Base-by-base conservation (phyloP, 495 filamentous ascomycete species). In the Mytilinidion resinicola region DNA sequence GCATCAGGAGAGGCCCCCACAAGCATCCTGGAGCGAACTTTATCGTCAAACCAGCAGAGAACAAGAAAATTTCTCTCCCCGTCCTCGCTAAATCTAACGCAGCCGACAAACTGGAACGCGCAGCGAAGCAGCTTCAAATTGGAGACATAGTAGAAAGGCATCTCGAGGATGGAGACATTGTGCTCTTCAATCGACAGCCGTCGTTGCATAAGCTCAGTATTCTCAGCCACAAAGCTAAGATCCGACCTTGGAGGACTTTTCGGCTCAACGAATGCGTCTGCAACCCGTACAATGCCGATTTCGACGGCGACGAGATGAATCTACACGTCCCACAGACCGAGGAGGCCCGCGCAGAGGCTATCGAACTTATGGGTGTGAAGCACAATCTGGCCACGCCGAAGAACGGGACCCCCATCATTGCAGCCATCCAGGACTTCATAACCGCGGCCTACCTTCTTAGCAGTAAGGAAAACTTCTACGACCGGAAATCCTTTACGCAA, bases 241-340 rank as follows among this genome's bases (percentile, higher is more conserved):
- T 98, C 49, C 85, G 95, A 50, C 93, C 92, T 6, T 92, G 95
- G 83, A 85, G 92, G 69, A 98, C 93, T 0, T 97, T 98, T 73
- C 86, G 93, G 46, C 78, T 98, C 51, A 98, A 98, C 68, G 93
- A 98, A 69, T 97, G 93, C 81, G 93, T 95, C 7, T 98, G 93
- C 69, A 92, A 89, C 43, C 93, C 93, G 9, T 98, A 98, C 80
- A 98, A 98, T 73, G 93, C 93, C 44, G 93, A 98, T 84, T 98
- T 98, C 68, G 93, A 98, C 65, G 93, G 93, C 63, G 93, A 98
- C 61, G 93, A 98, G 72, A 98, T 98, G 93, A 98, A 98, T 66
- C 72, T 98, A 60, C 93, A 98, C 72, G 91, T 98, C 5, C 93
- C 93, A 14, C 93, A 98, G 69, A 98, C 95, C 1, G 93, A 97